Evolutionary conservation across 2,329 filamentous ascomycete genomes (phyloP).

Genomic region (Trichoderma sp.): DNA sequence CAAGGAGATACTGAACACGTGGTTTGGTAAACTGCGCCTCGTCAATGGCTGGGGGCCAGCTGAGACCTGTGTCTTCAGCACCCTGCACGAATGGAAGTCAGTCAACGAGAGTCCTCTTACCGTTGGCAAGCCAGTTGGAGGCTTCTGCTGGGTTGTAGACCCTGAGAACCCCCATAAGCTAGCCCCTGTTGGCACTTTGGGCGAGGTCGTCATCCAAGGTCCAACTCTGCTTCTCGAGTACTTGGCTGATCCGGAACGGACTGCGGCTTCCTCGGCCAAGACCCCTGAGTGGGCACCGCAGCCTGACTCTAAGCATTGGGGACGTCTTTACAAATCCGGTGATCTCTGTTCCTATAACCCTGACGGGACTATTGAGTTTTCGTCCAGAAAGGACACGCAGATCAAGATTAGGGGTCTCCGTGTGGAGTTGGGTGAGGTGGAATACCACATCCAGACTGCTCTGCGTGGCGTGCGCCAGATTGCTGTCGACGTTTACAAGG

Average conservation of each 20-base stretch:
- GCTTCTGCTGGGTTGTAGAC: conserved; percentile 26
- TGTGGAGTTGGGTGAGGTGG: conserved; percentile 23
- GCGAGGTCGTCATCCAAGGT: conserved; percentile 20
- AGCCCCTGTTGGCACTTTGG: conserved; percentile 15
- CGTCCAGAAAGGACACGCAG: conserved; percentile 10
- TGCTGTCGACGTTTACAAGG: conserved; percentile 18
- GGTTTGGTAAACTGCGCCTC: conserved; percentile 17
- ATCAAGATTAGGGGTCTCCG: conserved; percentile 24
- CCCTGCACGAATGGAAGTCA: conserved; percentile 2
- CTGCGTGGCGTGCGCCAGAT: conserved; percentile 1
- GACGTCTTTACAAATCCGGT: conserved; percentile 14
- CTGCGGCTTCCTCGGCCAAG: not conserved
- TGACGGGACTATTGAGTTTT: conserved; percentile 6
- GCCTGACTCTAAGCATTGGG: conserved; percentile 1
- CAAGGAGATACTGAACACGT: conserved; percentile 4
- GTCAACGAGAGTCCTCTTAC: not conserved
- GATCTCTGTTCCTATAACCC: conserved; percentile 21
- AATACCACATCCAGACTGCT: conserved; percentile 13
- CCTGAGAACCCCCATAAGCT: conserved; percentile 8
- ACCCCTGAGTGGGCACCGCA: not conserved
- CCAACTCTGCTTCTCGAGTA: conserved; percentile 22
- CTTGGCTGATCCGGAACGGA: conserved; percentile 18
- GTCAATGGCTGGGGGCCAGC: conserved; percentile 12
- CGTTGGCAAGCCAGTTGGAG: conserved; percentile 17
- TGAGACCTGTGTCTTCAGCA: conserved; percentile 24